Evolutionary conservation across 2,329 filamentous ascomycete genomes (phyloP).

Genomic region (Sclerotinia glacialis): DNA sequence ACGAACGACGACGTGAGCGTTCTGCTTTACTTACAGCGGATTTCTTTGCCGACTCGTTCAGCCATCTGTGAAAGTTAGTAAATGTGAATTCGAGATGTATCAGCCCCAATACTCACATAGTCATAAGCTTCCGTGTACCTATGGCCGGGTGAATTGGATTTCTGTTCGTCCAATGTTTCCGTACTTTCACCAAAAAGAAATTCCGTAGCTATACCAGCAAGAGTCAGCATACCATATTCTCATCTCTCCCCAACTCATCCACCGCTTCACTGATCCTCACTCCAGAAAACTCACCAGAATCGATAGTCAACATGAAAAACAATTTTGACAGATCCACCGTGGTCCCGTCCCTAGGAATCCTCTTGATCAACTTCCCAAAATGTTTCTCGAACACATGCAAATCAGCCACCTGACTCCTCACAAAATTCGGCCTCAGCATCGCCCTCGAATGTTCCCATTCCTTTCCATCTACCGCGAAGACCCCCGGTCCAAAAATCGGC

Average conservation of each 20-base stretch:
- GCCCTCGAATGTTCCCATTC: conserved; percentile 53
- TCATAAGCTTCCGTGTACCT: conserved; percentile 42
- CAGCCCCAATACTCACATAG: conserved; percentile 27
- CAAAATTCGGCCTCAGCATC: conserved; percentile 55
- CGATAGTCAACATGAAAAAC: conserved; percentile 64
- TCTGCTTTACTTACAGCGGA: conserved; percentile 24
- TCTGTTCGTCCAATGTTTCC: conserved; percentile 41
- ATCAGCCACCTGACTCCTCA: conserved; percentile 47
- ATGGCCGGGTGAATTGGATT: conserved; percentile 24
- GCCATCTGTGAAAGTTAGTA: conserved; percentile 24
- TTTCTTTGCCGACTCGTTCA: conserved; percentile 31
- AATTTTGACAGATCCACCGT: conserved; percentile 59
- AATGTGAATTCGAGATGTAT: neutral
- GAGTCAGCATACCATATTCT: neutral
- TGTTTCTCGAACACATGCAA: conserved; percentile 60
- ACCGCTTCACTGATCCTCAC: neutral
- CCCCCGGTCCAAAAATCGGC: conserved; percentile 54
- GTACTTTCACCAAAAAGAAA: conserved; percentile 63
- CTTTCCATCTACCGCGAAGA: conserved; percentile 53
- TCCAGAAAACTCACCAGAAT: conserved; percentile 43
- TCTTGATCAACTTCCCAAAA: conserved; percentile 55
- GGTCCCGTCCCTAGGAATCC: conserved; percentile 53
- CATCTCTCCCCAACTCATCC: neutral
- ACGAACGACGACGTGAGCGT: neutral
- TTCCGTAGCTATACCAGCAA: conserved; percentile 50